Conservation (phyloP, 1,284 basidiomycete genomes). For the Rhodotorula sp. region DNA sequence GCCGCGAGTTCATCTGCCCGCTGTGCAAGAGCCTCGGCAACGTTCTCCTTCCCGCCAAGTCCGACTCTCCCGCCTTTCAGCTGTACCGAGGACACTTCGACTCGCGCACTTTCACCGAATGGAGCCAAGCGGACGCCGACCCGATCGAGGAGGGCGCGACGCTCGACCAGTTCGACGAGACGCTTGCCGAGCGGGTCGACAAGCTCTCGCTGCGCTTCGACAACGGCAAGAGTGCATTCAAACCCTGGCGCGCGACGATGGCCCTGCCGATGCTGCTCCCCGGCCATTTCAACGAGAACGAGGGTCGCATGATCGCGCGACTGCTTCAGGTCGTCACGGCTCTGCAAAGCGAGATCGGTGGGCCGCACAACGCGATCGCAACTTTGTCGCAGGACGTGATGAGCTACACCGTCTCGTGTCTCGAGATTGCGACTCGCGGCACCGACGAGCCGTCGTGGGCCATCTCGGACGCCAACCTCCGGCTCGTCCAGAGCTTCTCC, state of each 20-base stretch:
- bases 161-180: background rate
- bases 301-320: conserved; percentile 33
- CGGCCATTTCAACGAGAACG: conserved; percentile 19
- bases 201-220: conserved; percentile 18
- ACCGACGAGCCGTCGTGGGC: conserved; percentile 60
- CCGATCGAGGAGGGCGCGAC: conserved; percentile 46
- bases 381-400: conserved; percentile 86
- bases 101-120: conserved; percentile 11
- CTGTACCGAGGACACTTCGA: conserved; percentile 13
- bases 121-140: conserved; percentile 34
- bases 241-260: conserved; percentile 29
- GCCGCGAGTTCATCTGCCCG: conserved; percentile 95
- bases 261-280: conserved; percentile 17
- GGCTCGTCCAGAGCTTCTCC: conserved; percentile 73
- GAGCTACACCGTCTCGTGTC: conserved; percentile 79
- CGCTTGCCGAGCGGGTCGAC: conserved; percentile 6
- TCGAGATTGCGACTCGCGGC: conserved; percentile 78
- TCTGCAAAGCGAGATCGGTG: conserved; percentile 24
- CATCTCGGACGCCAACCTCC: conserved; percentile 73
- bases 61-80: conserved; percentile 19
- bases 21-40: conserved; percentile 98
- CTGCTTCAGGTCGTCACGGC: conserved; percentile 31
- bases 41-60: conserved; percentile 74
- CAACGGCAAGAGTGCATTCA: conserved; percentile 26
- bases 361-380: conserved; percentile 49